These are phyloP conservation scores for Hura crepitans DNA, from an alignment of 441 rosid species.

Conservation along the genomic window DNA sequence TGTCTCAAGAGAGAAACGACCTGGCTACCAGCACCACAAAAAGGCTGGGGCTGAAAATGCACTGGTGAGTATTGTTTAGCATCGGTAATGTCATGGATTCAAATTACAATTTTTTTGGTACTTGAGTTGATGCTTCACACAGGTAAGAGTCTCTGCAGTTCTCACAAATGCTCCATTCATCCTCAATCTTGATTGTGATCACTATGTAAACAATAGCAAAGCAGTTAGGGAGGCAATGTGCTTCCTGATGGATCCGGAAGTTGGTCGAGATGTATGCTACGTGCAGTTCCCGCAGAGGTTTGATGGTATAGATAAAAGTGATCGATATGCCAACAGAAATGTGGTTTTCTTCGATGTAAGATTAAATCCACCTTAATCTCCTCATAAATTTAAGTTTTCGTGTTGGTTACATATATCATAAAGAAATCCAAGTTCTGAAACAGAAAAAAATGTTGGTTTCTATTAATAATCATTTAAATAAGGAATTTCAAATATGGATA, in stretches of 20 bases:
- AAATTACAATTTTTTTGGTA: no score
- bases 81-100: no score
- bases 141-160: conserved; percentile 87
- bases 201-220: conserved; percentile 83
- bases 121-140: no score
- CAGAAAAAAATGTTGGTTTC: no score
- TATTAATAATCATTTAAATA: no score
- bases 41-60: conserved; percentile 95
- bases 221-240: conserved; percentile 91
- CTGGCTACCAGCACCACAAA: conserved; percentile 81
- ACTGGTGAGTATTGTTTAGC: conserved; percentile 56
- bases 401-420: conserved; percentile 2
- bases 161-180: conserved; percentile 87
- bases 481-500: no score
- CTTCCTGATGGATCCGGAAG: conserved; percentile 85
- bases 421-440: no score
- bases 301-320: conserved; percentile 74
- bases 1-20: conserved; percentile 91
- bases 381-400: no score
- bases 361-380: no score
- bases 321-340: conserved; percentile 86
- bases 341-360: conserved; percentile 86
- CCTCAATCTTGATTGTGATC: conserved; percentile 86
- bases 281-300: conserved; percentile 90
- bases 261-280: conserved; percentile 72